Evolutionary conservation across 441 rosid genomes (phyloP).

Genomic region (Populus trichocarpa): DNA sequence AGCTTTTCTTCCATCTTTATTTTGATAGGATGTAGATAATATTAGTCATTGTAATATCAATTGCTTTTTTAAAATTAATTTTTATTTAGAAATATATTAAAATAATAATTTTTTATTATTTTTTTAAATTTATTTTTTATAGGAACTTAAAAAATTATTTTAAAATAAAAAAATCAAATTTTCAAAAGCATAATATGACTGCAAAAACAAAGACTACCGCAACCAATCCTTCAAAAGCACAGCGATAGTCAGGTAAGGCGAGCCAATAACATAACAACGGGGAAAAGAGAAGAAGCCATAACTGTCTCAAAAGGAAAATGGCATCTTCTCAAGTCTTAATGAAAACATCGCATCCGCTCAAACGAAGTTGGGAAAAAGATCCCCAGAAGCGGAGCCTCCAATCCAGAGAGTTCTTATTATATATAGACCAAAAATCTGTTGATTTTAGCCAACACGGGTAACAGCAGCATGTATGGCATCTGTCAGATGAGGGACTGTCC

Average conservation of each 20-base stretch:
- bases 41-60: no score
- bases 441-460: slow-evolving; percentile 21
- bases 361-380: not conserved
- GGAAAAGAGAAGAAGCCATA: not conserved
- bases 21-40: not conserved
- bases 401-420: not conserved
- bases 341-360: not conserved
- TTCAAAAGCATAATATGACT: no score
- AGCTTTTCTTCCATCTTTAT: not conserved
- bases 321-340: not conserved
- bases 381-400: not conserved
- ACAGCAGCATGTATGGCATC: slow-evolving; percentile 80
- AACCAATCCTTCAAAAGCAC: not conserved
- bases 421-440: slow-evolving; percentile 2
- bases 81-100: no score
- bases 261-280: not conserved
- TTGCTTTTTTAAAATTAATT: no score
- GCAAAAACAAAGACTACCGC: not conserved
- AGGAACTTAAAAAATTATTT: no score
- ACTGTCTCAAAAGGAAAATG: not conserved
- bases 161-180: no score
- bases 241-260: not conserved
- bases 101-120: no score
- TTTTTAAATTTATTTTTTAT: no score
- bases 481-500: slow-evolving; percentile 73